A percentile compares a stretch with the other conserved stretches of the same genome.
phyloP scores from a whole-genome alignment of 441 rosid species.

The Erysimum cheiri region DNA sequence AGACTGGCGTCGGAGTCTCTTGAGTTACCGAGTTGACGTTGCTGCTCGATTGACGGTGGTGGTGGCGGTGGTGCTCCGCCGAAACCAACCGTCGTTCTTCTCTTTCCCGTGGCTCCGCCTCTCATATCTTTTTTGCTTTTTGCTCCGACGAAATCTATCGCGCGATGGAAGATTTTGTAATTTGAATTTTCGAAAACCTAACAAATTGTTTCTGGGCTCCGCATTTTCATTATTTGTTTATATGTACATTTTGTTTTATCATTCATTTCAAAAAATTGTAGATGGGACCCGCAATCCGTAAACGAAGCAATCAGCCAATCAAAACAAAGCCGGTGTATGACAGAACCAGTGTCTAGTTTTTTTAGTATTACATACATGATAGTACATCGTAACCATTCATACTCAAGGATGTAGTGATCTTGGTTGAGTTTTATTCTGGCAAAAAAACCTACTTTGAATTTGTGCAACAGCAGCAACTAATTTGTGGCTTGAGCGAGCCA shows the following conservation, averaged over 20 bases:
- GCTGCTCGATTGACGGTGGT: slow-evolving; percentile 54
- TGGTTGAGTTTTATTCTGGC: neutral
- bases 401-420: neutral
- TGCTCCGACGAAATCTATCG: neutral
- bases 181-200: slow-evolving; percentile 28
- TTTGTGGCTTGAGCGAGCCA: slow-evolving; percentile 8
- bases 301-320: too few relatives aligned
- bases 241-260: neutral
- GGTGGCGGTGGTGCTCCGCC: slow-evolving; percentile 40
- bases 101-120: slow-evolving; percentile 48
- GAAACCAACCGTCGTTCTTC: slow-evolving; percentile 57
- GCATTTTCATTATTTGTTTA: too few relatives aligned
- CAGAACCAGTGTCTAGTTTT: too few relatives aligned
- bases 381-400: neutral
- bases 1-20: slow-evolving; percentile 93
- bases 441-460: neutral
- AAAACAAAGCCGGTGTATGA: too few relatives aligned
- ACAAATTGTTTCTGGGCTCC: too few relatives aligned
- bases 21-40: slow-evolving; percentile 46
- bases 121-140: slow-evolving; percentile 46
- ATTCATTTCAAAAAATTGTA: neutral
- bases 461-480: neutral
- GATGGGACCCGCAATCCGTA: neutral
- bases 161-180: slow-evolving; percentile 12
- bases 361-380: neutral